Percentiles rank a stretch among this genome's conserved stretches.
These are phyloP conservation scores for Dactylellina drechsleri DNA, from an alignment of 2,329 filamentous ascomycete species.

Conservation along the genomic window DNA sequence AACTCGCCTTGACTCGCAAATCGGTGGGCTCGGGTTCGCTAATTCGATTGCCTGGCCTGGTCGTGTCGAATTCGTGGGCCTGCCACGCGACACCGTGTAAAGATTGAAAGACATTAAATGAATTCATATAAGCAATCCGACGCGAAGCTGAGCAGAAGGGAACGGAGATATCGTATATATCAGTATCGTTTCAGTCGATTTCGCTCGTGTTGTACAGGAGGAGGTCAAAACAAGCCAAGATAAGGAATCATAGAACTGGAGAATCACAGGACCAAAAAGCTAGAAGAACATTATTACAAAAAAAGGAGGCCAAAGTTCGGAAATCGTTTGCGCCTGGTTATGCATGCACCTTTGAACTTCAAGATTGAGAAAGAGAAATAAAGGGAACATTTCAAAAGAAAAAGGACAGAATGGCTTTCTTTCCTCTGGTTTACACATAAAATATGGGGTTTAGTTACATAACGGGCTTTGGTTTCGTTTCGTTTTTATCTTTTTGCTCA, in stretches of 20 bases:
- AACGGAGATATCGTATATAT: neutral
- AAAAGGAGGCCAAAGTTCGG: conserved; percentile 31
- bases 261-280: conserved; percentile 7
- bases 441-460: conserved; percentile 35
- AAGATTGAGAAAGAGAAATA: conserved; percentile 5
- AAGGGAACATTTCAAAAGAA: conserved; percentile 7
- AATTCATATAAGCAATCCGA: no score
- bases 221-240: conserved; percentile 9
- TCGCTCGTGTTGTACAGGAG: conserved; percentile 53
- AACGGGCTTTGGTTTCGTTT: conserved; percentile 21
- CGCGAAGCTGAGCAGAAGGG: no score
- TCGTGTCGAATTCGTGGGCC: no score
- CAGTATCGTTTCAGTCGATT: conserved; percentile 30
- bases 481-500: conserved; percentile 4
- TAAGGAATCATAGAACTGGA: neutral
- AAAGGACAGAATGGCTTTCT: conserved; percentile 9
- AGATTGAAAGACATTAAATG: no score
- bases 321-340: conserved; percentile 55
- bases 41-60: no score
- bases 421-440: conserved; percentile 37
- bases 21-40: no score
- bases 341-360: conserved; percentile 51
- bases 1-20: no score
- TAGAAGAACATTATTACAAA: neutral
- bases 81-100: no score